phyloP scores from a whole-genome alignment of 2,329 filamentous ascomycete genomes.

The Colletotrichum cereale region DNA sequence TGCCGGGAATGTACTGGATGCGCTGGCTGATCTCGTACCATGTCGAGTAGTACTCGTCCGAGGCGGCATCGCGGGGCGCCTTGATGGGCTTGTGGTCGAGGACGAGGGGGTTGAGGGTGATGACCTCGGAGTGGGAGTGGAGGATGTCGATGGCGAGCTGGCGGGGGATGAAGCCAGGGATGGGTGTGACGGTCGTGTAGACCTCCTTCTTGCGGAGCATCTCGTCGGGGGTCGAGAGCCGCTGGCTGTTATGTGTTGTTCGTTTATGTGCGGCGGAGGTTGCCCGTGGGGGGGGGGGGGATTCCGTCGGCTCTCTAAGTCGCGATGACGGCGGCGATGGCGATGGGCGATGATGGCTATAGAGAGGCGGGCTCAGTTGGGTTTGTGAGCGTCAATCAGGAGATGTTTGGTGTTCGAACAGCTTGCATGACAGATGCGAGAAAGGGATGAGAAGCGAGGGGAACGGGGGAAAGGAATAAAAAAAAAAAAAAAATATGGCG shows the following conservation, averaged over 20 bases:
- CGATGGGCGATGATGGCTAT: too few relatives aligned
- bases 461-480: neutral
- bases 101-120: conserved; percentile 78
- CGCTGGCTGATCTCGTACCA: conserved; percentile 81
- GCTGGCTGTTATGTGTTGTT: neutral
- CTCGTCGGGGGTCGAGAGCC: conserved; percentile 41
- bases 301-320: neutral
- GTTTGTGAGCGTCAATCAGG: conserved; percentile 8
- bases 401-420: neutral
- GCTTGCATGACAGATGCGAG: neutral
- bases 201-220: conserved; percentile 74
- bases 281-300: neutral
- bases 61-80: conserved; percentile 74
- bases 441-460: neutral
- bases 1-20: conserved; percentile 75
- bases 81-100: conserved; percentile 72
- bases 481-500: neutral
- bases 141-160: conserved; percentile 80
- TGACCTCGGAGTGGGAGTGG: conserved; percentile 77
- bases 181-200: conserved; percentile 78
- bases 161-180: conserved; percentile 77
- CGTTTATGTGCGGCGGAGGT: too few relatives aligned
- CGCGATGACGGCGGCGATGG: neutral
- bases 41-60: conserved; percentile 79
- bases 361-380: too few relatives aligned